Conservation (phyloP, 352 stramenopile genomes). For the Elongisporangium prolatum region DNA sequence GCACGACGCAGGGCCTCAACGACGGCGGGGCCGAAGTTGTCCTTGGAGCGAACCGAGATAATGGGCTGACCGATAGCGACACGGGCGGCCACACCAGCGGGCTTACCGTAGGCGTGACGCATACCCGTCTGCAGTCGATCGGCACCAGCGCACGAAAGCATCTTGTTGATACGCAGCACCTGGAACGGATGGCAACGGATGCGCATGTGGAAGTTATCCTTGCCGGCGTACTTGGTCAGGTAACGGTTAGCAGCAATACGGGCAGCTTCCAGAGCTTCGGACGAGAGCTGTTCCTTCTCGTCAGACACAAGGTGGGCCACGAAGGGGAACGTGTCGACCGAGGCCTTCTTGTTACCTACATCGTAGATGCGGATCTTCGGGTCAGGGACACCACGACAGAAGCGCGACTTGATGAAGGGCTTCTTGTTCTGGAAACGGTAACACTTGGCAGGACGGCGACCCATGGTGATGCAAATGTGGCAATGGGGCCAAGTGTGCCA, state of each 20-base stretch:
- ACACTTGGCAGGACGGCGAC: slow-evolving; percentile 94
- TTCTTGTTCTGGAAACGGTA: slow-evolving; percentile 99
- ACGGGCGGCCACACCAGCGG: slow-evolving; percentile 95
- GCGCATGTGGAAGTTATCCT: slow-evolving; percentile 99
- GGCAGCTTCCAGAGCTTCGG: slow-evolving; percentile 96
- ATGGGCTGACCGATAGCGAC: slow-evolving; percentile 99
- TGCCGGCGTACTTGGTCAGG: slow-evolving; percentile 96
- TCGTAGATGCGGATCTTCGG: slow-evolving; percentile 99
- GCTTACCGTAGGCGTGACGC: slow-evolving; percentile 99
- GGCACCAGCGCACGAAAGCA: slow-evolving; percentile 99
- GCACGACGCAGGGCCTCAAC: slow-evolving; percentile 98
- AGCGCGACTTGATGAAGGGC: slow-evolving; percentile 99
- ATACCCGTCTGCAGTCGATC: slow-evolving; percentile 98
- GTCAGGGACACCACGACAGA: slow-evolving; percentile 98
- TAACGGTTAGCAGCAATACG: slow-evolving; percentile 99
- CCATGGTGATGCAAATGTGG: slow-evolving; percentile 18
- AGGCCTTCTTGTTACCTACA: slow-evolving; percentile 97
- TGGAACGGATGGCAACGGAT: slow-evolving; percentile 99
- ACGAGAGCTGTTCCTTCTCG: slow-evolving; percentile 94
- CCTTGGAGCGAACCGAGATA: slow-evolving; percentile 97
- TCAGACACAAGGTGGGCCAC: slow-evolving; percentile 96
- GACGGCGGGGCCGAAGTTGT: slow-evolving; percentile 90
- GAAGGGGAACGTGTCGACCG: slow-evolving; percentile 98
- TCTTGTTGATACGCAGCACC: slow-evolving; percentile 99
- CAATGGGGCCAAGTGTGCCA: not conserved